Evolutionary conservation across 306 rosid genomes (phyloP), one percentile per base, ranked within the genome.

Genomic region (Begonia fuchsioides): DNA sequence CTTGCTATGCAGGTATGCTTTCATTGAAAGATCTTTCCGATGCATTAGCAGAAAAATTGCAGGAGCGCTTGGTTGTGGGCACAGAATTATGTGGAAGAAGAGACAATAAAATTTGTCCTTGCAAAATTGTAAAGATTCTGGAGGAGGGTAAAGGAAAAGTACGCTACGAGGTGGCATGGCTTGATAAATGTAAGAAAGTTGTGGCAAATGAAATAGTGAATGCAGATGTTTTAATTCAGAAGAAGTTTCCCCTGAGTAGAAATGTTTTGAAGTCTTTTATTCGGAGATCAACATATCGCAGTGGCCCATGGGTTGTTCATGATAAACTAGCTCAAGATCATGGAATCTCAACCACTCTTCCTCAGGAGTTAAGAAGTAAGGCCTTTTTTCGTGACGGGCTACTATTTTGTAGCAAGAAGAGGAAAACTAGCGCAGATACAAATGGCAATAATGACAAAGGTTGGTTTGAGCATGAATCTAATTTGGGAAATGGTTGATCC

Each of bases 281-380:
- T 65, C 92, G 97, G 69, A 92, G 85, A 63, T 90, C 94, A 50
- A 90, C 97, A 1, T 81, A 75, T 56, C 81, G 92, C 55, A 81
- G 77, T 71, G 82, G 73, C 56, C 97, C 97, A 12, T 90, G 97
- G 97, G 94, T 81, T 53, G 70, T 90, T 57, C 84, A 79, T 63
- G 77, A 76, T 50, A 75, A 81, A 50, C 68, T 90, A 61, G 94
- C 97, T 17, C 69, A 32, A 68, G 72, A 63, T 50, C 74, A 84
- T 65, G 92, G 92, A 63, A 81, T 84, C 63, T 74, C 92, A 58
- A 75, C 72, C 39, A 86, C 65, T 16, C 53, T 81, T 53, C 97
- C 97, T 1, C 62, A 60, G 64, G 88, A 70, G 55, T 79, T 90
- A 61, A 71, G 72, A 62, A 65, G 70, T 63, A 71, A 68, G 57